Conservation (phyloP, 352 stramenopile genomes). For the Thraustotheca clavata region DNA sequence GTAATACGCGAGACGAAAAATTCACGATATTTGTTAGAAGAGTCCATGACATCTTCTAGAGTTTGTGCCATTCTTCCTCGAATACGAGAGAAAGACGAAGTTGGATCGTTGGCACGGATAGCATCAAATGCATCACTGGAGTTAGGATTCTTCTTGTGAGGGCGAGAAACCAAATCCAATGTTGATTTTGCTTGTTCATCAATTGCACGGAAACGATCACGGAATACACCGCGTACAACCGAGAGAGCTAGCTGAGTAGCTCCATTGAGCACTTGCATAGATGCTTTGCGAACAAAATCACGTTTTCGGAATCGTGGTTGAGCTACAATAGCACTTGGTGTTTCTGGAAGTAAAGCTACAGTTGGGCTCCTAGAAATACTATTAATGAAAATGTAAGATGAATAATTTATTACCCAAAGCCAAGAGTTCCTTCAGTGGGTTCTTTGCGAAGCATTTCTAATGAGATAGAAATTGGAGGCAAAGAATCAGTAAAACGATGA, state of each 20-base stretch:
- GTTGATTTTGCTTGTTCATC: slow-evolving; percentile 37
- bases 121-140: slow-evolving; percentile 69
- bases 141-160: slow-evolving; percentile 34
- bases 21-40: slow-evolving; percentile 39
- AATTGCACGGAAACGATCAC: slow-evolving; percentile 53
- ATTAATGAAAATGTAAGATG: background rate
- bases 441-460: slow-evolving; percentile 57
- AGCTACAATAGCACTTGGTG: slow-evolving; percentile 17
- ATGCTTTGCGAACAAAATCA: slow-evolving; percentile 45
- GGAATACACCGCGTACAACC: slow-evolving; percentile 63
- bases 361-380: slow-evolving; percentile 14
- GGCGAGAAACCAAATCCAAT: slow-evolving; percentile 66
- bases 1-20: slow-evolving; percentile 79
- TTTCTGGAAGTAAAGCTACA: background rate
- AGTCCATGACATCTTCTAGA: slow-evolving; percentile 70
- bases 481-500: slow-evolving; percentile 68
- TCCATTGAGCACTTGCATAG: slow-evolving; percentile 64
- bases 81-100: slow-evolving; percentile 71
- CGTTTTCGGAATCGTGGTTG: background rate
- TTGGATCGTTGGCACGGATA: slow-evolving; percentile 70
- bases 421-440: slow-evolving; percentile 25
- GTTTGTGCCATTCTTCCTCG: slow-evolving; percentile 40
- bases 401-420: slow-evolving; percentile 13
- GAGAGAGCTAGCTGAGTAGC: slow-evolving; percentile 63
- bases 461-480: slow-evolving; percentile 75